Conservation (phyloP, 352 stramenopile species). For the Phytopythium cucurbitacearum region DNA sequence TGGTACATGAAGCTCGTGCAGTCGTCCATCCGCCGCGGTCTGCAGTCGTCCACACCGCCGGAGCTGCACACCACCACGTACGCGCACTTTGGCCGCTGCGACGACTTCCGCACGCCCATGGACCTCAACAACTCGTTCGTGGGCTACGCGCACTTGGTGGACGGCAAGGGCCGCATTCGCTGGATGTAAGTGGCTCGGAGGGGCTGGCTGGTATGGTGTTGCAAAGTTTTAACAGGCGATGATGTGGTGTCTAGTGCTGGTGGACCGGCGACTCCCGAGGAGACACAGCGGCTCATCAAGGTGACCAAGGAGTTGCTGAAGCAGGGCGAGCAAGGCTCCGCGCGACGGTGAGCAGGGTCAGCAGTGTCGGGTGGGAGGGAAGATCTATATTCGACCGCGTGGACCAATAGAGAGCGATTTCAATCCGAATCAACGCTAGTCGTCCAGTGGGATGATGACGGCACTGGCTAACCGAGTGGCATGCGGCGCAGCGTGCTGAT, state of each 20-base stretch:
- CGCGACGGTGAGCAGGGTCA: neutral
- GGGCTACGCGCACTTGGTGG: slow-evolving; percentile 78
- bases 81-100: slow-evolving; percentile 69
- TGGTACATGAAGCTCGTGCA: slow-evolving; percentile 88
- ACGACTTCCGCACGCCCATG: slow-evolving; percentile 76
- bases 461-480: slow-evolving; percentile 20
- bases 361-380: too few relatives aligned
- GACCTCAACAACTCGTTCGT: slow-evolving; percentile 86
- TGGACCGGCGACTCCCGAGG: slow-evolving; percentile 53
- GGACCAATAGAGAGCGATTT: neutral
- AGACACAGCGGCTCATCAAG: slow-evolving; percentile 55
- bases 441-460: slow-evolving; percentile 32
- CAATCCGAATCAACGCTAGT: neutral
- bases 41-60: slow-evolving; percentile 47
- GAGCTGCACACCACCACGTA: slow-evolving; percentile 50
- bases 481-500: neutral
- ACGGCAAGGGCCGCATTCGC: slow-evolving; percentile 74
- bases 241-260: slow-evolving; percentile 41
- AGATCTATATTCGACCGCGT: neutral
- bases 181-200: slow-evolving; percentile 65
- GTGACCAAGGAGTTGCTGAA: slow-evolving; percentile 53
- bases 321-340: slow-evolving; percentile 28
- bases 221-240: slow-evolving; percentile 2
- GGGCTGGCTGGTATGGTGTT: slow-evolving; percentile 3
- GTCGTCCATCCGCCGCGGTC: slow-evolving; percentile 53